phyloP scores from a whole-genome alignment of 208 protist genomes.

The Novymonas esmeraldas region DNA sequence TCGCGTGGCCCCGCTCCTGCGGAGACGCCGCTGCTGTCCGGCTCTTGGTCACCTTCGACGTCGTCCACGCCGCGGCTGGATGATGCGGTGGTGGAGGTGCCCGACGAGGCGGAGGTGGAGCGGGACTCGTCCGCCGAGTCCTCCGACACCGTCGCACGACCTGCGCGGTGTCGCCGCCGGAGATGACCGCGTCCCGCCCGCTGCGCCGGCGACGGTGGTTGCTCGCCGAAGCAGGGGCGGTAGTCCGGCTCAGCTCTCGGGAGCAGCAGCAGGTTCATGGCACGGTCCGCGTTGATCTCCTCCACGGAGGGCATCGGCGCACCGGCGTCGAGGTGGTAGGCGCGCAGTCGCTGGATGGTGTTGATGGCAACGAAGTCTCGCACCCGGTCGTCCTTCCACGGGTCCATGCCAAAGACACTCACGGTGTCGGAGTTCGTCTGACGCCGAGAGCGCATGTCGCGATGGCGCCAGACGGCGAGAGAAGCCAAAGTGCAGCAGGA shows the following conservation, averaged over 20 bases:
- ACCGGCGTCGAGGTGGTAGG: constrained; percentile 57
- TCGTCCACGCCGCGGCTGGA: neutral
- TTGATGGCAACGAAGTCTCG: constrained; percentile 86
- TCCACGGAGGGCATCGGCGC: constrained; percentile 54
- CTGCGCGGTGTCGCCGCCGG: too few relatives aligned
- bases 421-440: constrained; percentile 22
- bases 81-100: neutral
- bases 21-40: neutral
- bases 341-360: constrained; percentile 79
- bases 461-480: neutral
- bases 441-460: constrained; percentile 37
- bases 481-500: neutral
- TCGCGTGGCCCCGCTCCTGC: neutral
- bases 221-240: constrained; percentile 48
- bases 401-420: constrained; percentile 61
- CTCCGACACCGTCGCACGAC: too few relatives aligned
- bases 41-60: neutral
- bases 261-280: constrained; percentile 67
- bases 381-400: constrained; percentile 82
- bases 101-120: neutral
- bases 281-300: constrained; percentile 56
- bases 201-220: constrained; percentile 15
- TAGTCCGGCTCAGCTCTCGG: constrained; percentile 61
- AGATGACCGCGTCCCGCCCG: constrained; percentile 8
- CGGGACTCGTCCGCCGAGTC: too few relatives aligned